A percentile compares a stretch with the other conserved stretches of the same genome.
These are phyloP conservation scores for Verticillium alfalfae DNA, from an alignment of 2,329 filamentous ascomycete genomes.

Conservation along the genomic window DNA sequence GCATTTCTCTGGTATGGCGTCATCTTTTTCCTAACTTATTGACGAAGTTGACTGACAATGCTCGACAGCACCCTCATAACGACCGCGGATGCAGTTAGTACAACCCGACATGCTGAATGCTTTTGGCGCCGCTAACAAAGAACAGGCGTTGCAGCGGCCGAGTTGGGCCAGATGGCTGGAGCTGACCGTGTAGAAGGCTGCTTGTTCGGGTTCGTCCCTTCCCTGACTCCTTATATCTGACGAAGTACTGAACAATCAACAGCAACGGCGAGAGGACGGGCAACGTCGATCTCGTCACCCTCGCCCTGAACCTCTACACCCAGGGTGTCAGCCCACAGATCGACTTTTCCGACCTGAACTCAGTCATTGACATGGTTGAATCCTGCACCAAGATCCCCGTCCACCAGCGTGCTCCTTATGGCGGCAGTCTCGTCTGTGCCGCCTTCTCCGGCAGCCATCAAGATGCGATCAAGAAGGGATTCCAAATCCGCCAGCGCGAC, in stretches of 20 bases:
- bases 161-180: slow-evolving; percentile 93
- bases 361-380: slow-evolving; percentile 84
- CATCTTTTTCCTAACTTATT: not conserved
- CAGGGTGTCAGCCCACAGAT: slow-evolving; percentile 81
- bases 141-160: slow-evolving; percentile 73
- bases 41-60: not conserved
- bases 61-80: slow-evolving; percentile 71
- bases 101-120: not conserved
- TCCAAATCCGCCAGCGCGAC: slow-evolving; percentile 62
- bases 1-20: slow-evolving; percentile 59
- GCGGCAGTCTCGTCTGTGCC: slow-evolving; percentile 83
- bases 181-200: slow-evolving; percentile 93
- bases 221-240: too few relatives aligned
- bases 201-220: slow-evolving; percentile 59
- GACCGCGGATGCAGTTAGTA: slow-evolving; percentile 65
- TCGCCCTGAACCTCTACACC: slow-evolving; percentile 90
- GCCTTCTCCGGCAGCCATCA: slow-evolving; percentile 91
- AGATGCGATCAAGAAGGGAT: slow-evolving; percentile 93
- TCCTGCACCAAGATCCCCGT: slow-evolving; percentile 92
- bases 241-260: not conserved
- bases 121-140: not conserved
- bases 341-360: slow-evolving; percentile 85
- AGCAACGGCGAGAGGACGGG: slow-evolving; percentile 87
- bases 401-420: slow-evolving; percentile 84
- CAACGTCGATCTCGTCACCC: slow-evolving; percentile 90